These are phyloP conservation scores for Xylona heveae DNA, from an alignment of 495 filamentous ascomycete species.

Conservation along the genomic window DNA sequence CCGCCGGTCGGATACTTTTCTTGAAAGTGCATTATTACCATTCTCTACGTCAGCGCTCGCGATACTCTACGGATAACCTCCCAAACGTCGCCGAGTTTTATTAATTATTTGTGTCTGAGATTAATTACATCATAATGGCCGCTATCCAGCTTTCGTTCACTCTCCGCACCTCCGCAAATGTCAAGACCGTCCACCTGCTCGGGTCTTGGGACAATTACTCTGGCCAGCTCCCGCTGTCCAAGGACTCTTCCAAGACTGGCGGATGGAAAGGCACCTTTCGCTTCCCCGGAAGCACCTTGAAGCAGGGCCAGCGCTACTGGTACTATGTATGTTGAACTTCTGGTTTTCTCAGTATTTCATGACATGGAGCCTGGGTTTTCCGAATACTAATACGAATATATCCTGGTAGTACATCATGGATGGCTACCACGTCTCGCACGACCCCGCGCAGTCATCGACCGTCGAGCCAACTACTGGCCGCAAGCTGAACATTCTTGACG, in stretches of 20 bases:
- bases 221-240: conserved; percentile 78
- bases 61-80: too few relatives aligned
- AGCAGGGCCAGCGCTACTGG: conserved; percentile 86
- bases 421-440: conserved; percentile 95
- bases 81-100: too few relatives aligned
- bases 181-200: conserved; percentile 94
- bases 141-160: conserved; percentile 70
- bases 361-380: too few relatives aligned
- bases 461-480: conserved; percentile 94
- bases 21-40: too few relatives aligned
- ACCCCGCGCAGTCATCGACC: conserved; percentile 74
- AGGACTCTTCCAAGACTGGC: conserved; percentile 64
- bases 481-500: conserved; percentile 63
- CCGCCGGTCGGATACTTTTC: too few relatives aligned
- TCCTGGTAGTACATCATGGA: conserved; percentile 74
- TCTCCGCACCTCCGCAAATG: conserved; percentile 85
- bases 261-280: conserved; percentile 90
- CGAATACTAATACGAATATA: background rate
- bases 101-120: too few relatives aligned
- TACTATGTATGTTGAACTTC: conserved; percentile 49
- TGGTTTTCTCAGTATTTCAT: background rate
- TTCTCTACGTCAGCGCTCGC: too few relatives aligned
- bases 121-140: conserved; percentile 55
- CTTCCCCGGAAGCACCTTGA: conserved; percentile 68
- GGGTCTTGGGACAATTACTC: conserved; percentile 97